Base-by-base conservation (phyloP, 225 moss, liverwort and hornwort genomes). In the Physcomitrellopsis africana region DNA sequence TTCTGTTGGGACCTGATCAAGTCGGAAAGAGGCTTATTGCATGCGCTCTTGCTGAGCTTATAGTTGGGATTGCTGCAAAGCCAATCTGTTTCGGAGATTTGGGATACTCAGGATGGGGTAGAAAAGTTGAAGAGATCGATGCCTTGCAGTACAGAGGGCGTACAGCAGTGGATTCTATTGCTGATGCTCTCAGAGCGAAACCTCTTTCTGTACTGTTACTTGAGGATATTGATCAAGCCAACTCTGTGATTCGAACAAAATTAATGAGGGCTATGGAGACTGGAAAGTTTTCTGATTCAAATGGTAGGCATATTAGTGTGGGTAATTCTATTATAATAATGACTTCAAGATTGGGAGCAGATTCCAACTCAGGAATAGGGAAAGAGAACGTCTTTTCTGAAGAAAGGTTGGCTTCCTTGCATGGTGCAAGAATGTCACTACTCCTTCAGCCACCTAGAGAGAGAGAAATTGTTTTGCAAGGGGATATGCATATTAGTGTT, bases 171-270 rank as follows among this genome's bases (percentile, higher is more conserved):
- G 92, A 92, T 26, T 85, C 77, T 59, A 56, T 92, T 68, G 85
- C 54, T 5, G 86, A 90, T 14, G 85, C 86, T 11, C 68, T 92
- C 6, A 53, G 45, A 29, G 43, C 69, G 16, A 86, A 85, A 55
- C 86, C 86, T 9, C 76, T 84, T 26, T 83, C 84, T 8, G 90
- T 92, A 32, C 76, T 92, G 48, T 45, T 92, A 23, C 73, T 92
- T 10, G 92, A 92, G 76, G 81, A 92, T 73, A 78, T 92, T 7
- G 90, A 92, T 60, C 74, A 77, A 53, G 90, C 90, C 45, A 90
- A 88, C 60, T 41, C 19, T 14, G 54, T 81, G 1, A 53, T 90
- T 1, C 82, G 81, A 19, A 79, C 24, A 15, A 86, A 73, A 29
- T 58, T 92, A 37, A 16, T 68, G 3, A 78, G 65, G 62, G 88